Conservation (phyloP, 805 yeast genomes). For the Suhomyces kilbournensis region DNA sequence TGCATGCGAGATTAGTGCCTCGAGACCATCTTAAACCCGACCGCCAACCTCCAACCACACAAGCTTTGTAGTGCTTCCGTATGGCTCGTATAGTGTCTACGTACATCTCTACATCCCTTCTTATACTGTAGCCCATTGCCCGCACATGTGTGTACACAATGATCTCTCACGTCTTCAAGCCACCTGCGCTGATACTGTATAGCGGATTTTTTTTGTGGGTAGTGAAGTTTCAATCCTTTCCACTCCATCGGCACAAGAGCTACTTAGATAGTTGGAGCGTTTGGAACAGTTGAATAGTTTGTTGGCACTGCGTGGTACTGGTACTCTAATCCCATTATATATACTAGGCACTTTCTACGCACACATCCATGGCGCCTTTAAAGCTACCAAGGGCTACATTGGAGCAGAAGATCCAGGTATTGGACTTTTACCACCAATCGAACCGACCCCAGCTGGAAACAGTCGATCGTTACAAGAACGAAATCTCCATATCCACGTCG, state of each 20-base stretch:
- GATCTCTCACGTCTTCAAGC: background rate
- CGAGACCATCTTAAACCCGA: background rate
- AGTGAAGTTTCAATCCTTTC: constrained; percentile 2
- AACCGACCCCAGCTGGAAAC: constrained; percentile 56
- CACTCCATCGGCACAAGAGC: background rate
- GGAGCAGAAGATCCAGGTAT: constrained; percentile 55
- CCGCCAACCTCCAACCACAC: background rate
- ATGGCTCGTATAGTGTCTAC: background rate
- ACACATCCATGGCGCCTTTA: constrained; percentile 8
- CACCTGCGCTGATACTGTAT: background rate
- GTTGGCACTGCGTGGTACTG: background rate
- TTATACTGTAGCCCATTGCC: background rate
- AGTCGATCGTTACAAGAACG: constrained; percentile 49
- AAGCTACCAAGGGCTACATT: constrained; percentile 51
- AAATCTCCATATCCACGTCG: constrained; percentile 56
- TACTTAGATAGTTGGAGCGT: background rate
- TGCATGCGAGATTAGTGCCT: background rate
- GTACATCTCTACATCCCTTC: background rate
- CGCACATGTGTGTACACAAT: background rate
- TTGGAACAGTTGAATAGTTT: background rate
- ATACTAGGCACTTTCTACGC: background rate
- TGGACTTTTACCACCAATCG: constrained; percentile 48
- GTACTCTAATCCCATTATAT: background rate
- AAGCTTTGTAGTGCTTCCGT: background rate
- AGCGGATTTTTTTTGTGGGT: constrained; percentile 1